A percentile compares a stretch with the other conserved stretches of the same genome.
These are phyloP conservation scores for Neurospora tetrasperma DNA, from an alignment of 495 filamentous ascomycete species.

Conservation along the genomic window DNA sequence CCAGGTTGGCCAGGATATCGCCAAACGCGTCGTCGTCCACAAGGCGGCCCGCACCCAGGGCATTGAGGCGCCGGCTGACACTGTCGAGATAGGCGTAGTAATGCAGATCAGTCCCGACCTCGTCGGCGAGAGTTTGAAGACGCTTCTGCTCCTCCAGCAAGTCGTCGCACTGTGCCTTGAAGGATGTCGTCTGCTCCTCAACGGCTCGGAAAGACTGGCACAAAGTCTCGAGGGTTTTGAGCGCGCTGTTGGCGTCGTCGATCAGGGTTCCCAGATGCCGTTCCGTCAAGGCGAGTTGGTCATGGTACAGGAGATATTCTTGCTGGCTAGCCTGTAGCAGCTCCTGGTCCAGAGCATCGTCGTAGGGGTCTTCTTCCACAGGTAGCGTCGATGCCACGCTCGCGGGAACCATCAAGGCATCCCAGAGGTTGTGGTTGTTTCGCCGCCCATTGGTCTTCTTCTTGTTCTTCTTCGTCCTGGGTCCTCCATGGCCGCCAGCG, in stretches of 20 bases:
- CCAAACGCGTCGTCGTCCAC: conserved; percentile 73
- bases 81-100: conserved; percentile 91
- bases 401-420: conserved; percentile 32
- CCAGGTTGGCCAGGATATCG: conserved; percentile 74
- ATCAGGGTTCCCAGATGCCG: conserved; percentile 76
- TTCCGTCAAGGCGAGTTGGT: conserved; percentile 69
- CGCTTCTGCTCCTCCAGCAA: conserved; percentile 68
- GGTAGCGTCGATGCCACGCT: conserved; percentile 47
- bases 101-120: conserved; percentile 72
- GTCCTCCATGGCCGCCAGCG: conserved; percentile 36
- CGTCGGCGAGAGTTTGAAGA: conserved; percentile 63
- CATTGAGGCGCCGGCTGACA: conserved; percentile 80
- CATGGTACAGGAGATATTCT: conserved; percentile 72
- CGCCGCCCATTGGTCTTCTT: conserved; percentile 30
- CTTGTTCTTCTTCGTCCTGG: conserved; percentile 30
- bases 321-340: conserved; percentile 73
- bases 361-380: conserved; percentile 46
- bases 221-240: conserved; percentile 62
- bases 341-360: conserved; percentile 50
- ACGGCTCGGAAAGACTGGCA: conserved; percentile 78
- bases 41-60: conserved; percentile 74
- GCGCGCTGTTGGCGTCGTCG: conserved; percentile 56
- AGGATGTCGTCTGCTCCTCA: conserved; percentile 79
- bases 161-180: conserved; percentile 84
- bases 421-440: conserved; percentile 25